phyloP scores from a whole-genome alignment of 192 early-diverging fungal species.

The Podila minutissima region DNA sequence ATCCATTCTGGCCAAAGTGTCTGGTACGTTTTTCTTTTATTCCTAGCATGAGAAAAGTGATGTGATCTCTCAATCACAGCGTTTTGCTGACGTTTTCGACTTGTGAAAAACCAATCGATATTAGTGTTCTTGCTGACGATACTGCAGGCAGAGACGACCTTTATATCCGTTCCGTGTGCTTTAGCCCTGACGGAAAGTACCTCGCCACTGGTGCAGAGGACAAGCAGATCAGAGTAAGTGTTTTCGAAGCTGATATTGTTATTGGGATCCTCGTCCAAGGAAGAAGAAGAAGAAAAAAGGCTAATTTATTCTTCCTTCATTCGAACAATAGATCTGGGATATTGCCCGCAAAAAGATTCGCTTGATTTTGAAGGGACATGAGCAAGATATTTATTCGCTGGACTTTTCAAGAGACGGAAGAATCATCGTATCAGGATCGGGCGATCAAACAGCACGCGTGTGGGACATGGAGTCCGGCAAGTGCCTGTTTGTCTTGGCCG shows the following conservation, averaged over 20 bases:
- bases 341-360: slow-evolving; percentile 69
- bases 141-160: slow-evolving; percentile 83
- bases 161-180: slow-evolving; percentile 97
- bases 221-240: slow-evolving; percentile 84
- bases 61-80: neutral
- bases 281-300: neutral
- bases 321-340: slow-evolving; percentile 69
- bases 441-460: slow-evolving; percentile 85
- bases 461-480: slow-evolving; percentile 88
- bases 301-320: neutral
- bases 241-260: neutral
- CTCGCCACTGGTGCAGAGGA: slow-evolving; percentile 98
- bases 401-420: slow-evolving; percentile 94
- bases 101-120: neutral
- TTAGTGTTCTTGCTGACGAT: slow-evolving; percentile 82
- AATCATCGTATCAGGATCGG: slow-evolving; percentile 89
- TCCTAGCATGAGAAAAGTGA: too few species aligned
- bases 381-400: slow-evolving; percentile 96
- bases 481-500: slow-evolving; percentile 76
- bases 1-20: slow-evolving; percentile 79
- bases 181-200: slow-evolving; percentile 90
- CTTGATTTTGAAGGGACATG: slow-evolving; percentile 84
- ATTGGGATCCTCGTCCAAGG: neutral
- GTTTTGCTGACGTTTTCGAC: neutral
- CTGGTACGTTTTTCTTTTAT: slow-evolving; percentile 48